These are phyloP conservation scores for Diplogelasinospora grovesii DNA, from an alignment of 495 filamentous ascomycete species.

Conservation along the genomic window DNA sequence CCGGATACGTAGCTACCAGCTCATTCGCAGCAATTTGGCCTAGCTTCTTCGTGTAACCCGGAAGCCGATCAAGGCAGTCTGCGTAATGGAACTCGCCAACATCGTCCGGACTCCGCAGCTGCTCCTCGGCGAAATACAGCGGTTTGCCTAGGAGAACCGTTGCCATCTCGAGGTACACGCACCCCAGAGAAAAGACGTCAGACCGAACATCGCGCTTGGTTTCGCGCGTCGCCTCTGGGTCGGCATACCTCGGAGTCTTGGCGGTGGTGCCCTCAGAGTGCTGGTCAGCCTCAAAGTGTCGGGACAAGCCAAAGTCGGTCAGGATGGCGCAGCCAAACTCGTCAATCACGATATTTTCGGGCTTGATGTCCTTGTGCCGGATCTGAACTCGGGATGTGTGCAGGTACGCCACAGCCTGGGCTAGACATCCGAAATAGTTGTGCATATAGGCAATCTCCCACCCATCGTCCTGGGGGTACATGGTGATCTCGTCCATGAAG, in stretches of 20 bases:
- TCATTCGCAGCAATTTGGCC: constrained; percentile 10
- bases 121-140: constrained; percentile 20
- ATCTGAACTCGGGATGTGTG: constrained; percentile 28
- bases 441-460: constrained; percentile 20
- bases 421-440: constrained; percentile 29
- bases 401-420: constrained; percentile 33
- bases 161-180: constrained; percentile 41
- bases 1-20: background rate
- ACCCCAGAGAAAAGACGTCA: constrained; percentile 45
- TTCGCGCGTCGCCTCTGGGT: constrained; percentile 38
- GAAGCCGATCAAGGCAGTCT: constrained; percentile 18
- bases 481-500: constrained; percentile 22
- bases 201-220: constrained; percentile 32
- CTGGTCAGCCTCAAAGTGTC: constrained; percentile 31
- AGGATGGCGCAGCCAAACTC: constrained; percentile 24
- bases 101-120: constrained; percentile 7
- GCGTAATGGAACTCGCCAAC: constrained; percentile 20
- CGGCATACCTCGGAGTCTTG: constrained; percentile 37
- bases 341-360: constrained; percentile 40
- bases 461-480: constrained; percentile 5
- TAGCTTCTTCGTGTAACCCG: constrained; percentile 14
- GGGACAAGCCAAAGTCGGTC: constrained; percentile 41
- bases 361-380: constrained; percentile 44
- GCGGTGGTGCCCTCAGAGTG: constrained; percentile 23
- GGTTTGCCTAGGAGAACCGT: constrained; percentile 30